phyloP scores from a whole-genome alignment of 768 basidiomycete genomes.

The Leccinum aurantiacum region DNA sequence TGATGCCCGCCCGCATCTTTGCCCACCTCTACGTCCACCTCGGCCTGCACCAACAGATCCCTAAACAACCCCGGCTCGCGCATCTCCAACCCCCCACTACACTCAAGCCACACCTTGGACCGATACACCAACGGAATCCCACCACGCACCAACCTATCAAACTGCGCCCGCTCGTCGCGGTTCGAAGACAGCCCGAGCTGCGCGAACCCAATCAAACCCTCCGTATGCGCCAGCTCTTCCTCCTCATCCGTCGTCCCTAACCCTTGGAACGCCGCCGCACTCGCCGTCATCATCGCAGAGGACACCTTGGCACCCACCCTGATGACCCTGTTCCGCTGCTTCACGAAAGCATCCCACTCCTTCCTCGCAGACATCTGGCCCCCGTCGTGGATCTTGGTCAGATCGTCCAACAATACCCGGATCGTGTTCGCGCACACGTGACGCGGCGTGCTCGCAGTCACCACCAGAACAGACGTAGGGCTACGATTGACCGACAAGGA shows the following conservation, averaged over 20 bases:
- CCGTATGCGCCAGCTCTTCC: constrained; percentile 77
- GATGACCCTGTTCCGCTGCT: constrained; percentile 54
- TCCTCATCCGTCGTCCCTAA: constrained; percentile 61
- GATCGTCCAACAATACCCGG: constrained; percentile 65
- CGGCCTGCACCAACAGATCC: constrained; percentile 66
- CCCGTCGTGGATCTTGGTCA: constrained; percentile 81
- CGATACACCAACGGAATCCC: constrained; percentile 89
- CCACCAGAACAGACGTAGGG: constrained; percentile 56
- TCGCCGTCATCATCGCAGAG: constrained; percentile 26
- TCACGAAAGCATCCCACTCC: constrained; percentile 90
- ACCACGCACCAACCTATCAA: constrained; percentile 73
- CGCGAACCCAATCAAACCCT: constrained; percentile 87
- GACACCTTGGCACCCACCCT: constrained; percentile 29
- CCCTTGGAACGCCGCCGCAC: constrained; percentile 67
- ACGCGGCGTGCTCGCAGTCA: constrained; percentile 61
- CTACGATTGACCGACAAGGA: neutral
- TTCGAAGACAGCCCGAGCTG: constrained; percentile 78
- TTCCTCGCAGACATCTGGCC: constrained; percentile 66
- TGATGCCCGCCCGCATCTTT: constrained; percentile 15
- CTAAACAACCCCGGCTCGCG: constrained; percentile 87
- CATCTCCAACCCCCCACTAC: constrained; percentile 90
- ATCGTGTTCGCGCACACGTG: constrained; percentile 79
- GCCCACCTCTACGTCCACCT: constrained; percentile 36
- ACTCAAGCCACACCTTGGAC: constrained; percentile 91
- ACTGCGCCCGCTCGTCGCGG: constrained; percentile 72